Evolutionary conservation across 1,284 basidiomycete species (phyloP), one percentile per base, ranked within the genome.

Genomic region (Coniferiporia weirii): DNA sequence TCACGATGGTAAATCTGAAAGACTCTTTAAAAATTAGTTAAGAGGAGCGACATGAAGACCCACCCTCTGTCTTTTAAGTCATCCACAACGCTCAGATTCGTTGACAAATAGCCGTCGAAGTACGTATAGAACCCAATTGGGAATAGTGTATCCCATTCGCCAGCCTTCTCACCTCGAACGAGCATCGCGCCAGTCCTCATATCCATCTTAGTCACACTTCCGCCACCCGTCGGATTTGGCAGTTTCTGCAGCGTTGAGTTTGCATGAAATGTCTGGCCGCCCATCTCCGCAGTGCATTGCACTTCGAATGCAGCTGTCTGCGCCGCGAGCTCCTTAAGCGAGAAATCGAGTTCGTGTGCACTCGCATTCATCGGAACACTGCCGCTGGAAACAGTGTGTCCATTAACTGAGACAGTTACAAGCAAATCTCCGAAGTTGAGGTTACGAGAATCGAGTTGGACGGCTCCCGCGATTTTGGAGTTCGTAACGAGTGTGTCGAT

Each of bases 61-160:
- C 63, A 89, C 87, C 88, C 87, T 73, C 83, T 79, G 1, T 73
- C 68, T 59, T 80, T 82, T 64, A 89, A 71, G 52, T 79, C 77
- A 52, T 85, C 77, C 20, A 87, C 70, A 19, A 81, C 69, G 0
- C 80, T 78, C 22, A 86, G 66, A 69, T 89, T 83, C 7, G 70
- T 65, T 2, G 76, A 76, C 50, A 90, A 69, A 65, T 88, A 89
- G 3, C 72, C 73, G 54, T 77, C 76, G 61, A 87, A 90, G 45
- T 75, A 72, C 0, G 87, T 89, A 66, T 89, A 91, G 68, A 87
- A 91, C 1, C 89, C 89, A 55, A 89, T 78, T 0, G 88, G 85
- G 55, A 89, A 80, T 0, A 91, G 75, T 0, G 83, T 77, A 45
- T 79, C 75, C 67, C 83, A 89, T 5, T 67, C 66, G 0, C 81